phyloP scores from a whole-genome alignment of 2,329 filamentous ascomycete species.

The Ascochyta viciae-villosae region DNA sequence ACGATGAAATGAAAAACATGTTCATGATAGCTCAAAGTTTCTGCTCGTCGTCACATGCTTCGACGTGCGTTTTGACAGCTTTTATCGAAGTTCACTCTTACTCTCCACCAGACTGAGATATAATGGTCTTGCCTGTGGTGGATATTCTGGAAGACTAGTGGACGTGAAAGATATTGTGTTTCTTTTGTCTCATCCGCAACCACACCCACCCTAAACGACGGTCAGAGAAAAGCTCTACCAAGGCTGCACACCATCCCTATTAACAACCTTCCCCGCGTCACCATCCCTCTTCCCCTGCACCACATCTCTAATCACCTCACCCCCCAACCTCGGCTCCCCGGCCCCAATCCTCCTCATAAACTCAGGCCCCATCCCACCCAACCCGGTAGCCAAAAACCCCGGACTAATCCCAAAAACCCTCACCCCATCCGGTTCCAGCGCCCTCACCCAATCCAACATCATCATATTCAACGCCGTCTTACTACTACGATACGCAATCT shows the following conservation, averaged over 20 bases:
- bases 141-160: too few relatives aligned
- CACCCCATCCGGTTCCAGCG: slow-evolving; percentile 53
- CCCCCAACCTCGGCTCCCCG: slow-evolving; percentile 46
- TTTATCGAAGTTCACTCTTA: too few relatives aligned
- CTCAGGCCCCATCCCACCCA: slow-evolving; percentile 47
- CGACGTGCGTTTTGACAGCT: too few relatives aligned
- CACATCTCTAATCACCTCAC: slow-evolving; percentile 48
- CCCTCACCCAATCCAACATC: slow-evolving; percentile 56
- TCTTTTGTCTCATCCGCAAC: too few relatives aligned
- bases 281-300: slow-evolving; percentile 51
- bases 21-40: not conserved
- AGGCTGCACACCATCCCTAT: slow-evolving; percentile 45
- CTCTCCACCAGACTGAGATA: too few relatives aligned
- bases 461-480: slow-evolving; percentile 60
- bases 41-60: too few relatives aligned
- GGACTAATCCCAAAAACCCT: slow-evolving; percentile 58
- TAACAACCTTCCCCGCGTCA: slow-evolving; percentile 49
- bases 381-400: slow-evolving; percentile 56
- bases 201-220: too few relatives aligned
- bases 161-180: too few relatives aligned
- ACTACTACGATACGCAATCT: slow-evolving; percentile 49
- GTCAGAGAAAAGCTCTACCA: slow-evolving; percentile 35
- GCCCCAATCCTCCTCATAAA: slow-evolving; percentile 49
- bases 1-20: slow-evolving; percentile 1
- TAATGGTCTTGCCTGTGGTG: too few relatives aligned